phyloP scores from a whole-genome alignment of 495 filamentous ascomycete genomes.

The Chaetomidium leptoderma region DNA sequence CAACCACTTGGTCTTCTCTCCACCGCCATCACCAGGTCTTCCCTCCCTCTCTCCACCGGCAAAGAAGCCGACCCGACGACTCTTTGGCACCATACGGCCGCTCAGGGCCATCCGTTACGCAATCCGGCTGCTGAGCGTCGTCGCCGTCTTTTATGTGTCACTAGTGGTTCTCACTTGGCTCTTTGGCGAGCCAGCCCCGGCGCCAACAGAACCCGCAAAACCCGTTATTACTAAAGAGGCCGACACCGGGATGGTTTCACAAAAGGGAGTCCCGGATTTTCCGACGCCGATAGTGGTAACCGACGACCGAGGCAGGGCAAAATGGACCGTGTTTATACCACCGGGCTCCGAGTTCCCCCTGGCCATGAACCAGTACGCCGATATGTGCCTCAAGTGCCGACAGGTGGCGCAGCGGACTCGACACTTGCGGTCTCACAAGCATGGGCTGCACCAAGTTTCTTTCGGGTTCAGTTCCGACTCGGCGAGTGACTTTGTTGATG shows the following conservation, averaged over 20 bases:
- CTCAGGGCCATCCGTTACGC: slow-evolving; percentile 47
- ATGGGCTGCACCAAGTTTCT: slow-evolving; percentile 38
- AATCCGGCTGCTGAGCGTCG: slow-evolving; percentile 39
- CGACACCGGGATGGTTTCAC: slow-evolving; percentile 46
- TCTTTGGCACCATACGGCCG: slow-evolving; percentile 35
- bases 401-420: slow-evolving; percentile 49
- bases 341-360: slow-evolving; percentile 54
- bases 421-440: slow-evolving; percentile 40
- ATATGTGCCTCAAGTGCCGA: slow-evolving; percentile 56
- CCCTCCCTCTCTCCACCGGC: slow-evolving; percentile 60
- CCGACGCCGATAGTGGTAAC: slow-evolving; percentile 57
- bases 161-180: slow-evolving; percentile 24
- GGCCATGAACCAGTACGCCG: slow-evolving; percentile 51
- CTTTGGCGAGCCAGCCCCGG: slow-evolving; percentile 17
- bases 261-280: slow-evolving; percentile 47
- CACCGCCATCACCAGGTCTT: slow-evolving; percentile 59
- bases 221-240: slow-evolving; percentile 28
- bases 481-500: slow-evolving; percentile 64
- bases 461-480: slow-evolving; percentile 54
- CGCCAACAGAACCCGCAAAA: slow-evolving; percentile 22
- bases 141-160: slow-evolving; percentile 36
- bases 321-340: slow-evolving; percentile 71
- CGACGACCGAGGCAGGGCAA: slow-evolving; percentile 51
- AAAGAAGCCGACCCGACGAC: slow-evolving; percentile 44
- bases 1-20: slow-evolving; percentile 59